Evolutionary conservation across 2,329 filamentous ascomycete genomes (phyloP), one percentile per base, ranked within the genome.

Genomic region (Xylaria sp.): DNA sequence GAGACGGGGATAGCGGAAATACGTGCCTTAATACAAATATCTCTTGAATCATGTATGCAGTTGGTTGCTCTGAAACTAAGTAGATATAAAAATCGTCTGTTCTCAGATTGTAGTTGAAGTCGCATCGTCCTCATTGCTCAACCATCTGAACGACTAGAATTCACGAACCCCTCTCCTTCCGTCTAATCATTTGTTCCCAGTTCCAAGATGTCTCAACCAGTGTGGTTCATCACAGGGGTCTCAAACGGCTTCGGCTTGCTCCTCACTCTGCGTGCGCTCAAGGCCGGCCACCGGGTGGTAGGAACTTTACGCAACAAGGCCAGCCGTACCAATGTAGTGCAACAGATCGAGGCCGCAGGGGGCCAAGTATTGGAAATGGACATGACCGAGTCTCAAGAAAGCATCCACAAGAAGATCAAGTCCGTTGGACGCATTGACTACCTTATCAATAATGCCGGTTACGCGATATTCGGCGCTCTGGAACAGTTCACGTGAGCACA

Each of bases 201-300:
- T 20, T 34, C 18, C 9, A 25, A 57, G 9, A 12, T 76, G 75
- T 73, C 75, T 25, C 69, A 74, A 37, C 73, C 75, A 1, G 65
- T 72, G 3, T 77, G 74, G 75, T 73, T 80, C 34, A 79, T 81
- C 61, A 81, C 79, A 8, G 79, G 79, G 12, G 78, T 76, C 50
- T 80, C 78, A 1, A 78, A 76, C 46, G 79, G 79, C 58, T 75
- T 81, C 37, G 79, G 80, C 13, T 69, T 78, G 6, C 55, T 76
- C 2, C 72, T 81, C 34, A 72, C 74, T 41, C 72, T 77, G 2
- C 74, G 75, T 2, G 78, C 73, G 2, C 75, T 81, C 1, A 71
- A 74, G 50, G 75, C 74, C 1, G 76, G 76, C 9, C 76, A 81
- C 67, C 75, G 71, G 2, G 79, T 81, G 9, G 63, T 80, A 20